phyloP scores from a whole-genome alignment of 768 basidiomycete genomes.

The Leccinum boreale region DNA sequence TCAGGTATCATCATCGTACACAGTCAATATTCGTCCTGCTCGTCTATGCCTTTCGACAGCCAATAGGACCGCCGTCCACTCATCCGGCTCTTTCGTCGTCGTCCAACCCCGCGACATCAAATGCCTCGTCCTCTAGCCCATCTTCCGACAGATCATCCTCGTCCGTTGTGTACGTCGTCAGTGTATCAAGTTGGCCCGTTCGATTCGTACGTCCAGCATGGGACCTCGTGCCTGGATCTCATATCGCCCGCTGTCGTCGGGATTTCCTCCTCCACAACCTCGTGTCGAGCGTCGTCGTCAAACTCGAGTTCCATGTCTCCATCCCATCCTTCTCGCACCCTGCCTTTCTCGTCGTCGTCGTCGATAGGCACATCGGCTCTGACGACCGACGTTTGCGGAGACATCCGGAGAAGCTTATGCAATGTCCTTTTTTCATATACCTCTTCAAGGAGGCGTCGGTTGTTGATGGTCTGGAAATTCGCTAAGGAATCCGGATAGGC shows the following conservation, averaged over 20 bases:
- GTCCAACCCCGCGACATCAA: conserved; percentile 22
- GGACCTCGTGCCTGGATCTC: conserved; percentile 47
- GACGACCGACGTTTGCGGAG: conserved; percentile 15
- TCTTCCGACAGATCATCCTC: conserved; percentile 35
- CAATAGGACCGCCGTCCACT: conserved; percentile 47
- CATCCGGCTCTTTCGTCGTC: conserved; percentile 14
- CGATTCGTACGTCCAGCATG: conserved; percentile 41
- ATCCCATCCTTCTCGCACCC: conserved; percentile 38
- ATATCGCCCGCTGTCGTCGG: conserved; percentile 60
- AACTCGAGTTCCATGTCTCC: conserved; percentile 34
- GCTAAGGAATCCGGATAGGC: not conserved
- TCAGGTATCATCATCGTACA: conserved; percentile 1
- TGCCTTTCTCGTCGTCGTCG: conserved; percentile 14
- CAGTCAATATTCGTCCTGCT: conserved; percentile 4
- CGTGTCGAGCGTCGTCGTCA: conserved; percentile 16
- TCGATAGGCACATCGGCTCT: conserved; percentile 19
- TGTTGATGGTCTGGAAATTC: conserved; percentile 62
- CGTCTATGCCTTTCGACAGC: conserved; percentile 27
- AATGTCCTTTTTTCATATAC: conserved; percentile 58
- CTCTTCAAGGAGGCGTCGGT: conserved; percentile 65
- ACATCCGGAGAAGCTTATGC: conserved; percentile 55
- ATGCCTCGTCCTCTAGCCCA: conserved; percentile 27
- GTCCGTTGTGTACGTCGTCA: conserved; percentile 51
- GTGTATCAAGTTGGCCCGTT: conserved; percentile 29
- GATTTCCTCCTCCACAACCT: conserved; percentile 17